Evolutionary conservation across 768 basidiomycete genomes (phyloP).

Genomic region (Cantharellus anzutake): DNA sequence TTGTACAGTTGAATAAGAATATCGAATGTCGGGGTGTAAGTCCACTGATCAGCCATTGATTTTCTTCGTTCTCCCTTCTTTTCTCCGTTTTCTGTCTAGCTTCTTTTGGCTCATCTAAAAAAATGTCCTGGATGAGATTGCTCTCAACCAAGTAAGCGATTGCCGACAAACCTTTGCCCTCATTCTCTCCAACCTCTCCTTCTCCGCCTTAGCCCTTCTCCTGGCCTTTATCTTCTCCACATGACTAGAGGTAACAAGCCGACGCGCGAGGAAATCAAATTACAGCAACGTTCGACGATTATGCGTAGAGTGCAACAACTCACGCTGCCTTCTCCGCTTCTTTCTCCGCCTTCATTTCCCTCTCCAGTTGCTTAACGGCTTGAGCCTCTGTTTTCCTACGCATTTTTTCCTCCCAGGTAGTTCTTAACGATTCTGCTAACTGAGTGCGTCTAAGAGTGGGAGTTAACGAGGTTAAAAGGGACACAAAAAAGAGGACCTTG

Average conservation of each 20-base stretch:
- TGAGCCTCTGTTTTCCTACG: conserved; percentile 40
- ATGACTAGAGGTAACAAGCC: neutral
- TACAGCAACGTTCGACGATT: neutral
- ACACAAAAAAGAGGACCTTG: conserved; percentile 1
- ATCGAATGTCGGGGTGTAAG: too few relatives aligned
- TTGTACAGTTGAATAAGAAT: neutral
- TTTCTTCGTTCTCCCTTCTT: conserved; percentile 61
- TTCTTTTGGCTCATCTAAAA: conserved; percentile 63
- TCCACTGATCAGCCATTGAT: conserved; percentile 35
- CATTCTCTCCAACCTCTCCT: conserved; percentile 31
- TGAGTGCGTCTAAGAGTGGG: conserved; percentile 39
- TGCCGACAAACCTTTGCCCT: conserved; percentile 29
- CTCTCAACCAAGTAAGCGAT: neutral
- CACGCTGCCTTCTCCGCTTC: conserved; percentile 44
- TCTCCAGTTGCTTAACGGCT: conserved; percentile 55
- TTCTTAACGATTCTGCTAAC: conserved; percentile 42
- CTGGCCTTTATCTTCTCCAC: conserved; percentile 50
- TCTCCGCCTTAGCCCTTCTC: conserved; percentile 55
- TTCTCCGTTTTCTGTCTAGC: conserved; percentile 51
- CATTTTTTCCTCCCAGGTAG: conserved; percentile 56
- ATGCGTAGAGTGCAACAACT: conserved; percentile 5
- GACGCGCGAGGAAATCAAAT: too few relatives aligned
- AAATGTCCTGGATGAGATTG: neutral
- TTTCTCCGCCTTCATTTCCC: conserved; percentile 62
- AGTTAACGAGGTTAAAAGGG: neutral